These are phyloP conservation scores for Brasenia schreberi DNA, from an alignment of 164 flowering plant species.

Conservation along the genomic window DNA sequence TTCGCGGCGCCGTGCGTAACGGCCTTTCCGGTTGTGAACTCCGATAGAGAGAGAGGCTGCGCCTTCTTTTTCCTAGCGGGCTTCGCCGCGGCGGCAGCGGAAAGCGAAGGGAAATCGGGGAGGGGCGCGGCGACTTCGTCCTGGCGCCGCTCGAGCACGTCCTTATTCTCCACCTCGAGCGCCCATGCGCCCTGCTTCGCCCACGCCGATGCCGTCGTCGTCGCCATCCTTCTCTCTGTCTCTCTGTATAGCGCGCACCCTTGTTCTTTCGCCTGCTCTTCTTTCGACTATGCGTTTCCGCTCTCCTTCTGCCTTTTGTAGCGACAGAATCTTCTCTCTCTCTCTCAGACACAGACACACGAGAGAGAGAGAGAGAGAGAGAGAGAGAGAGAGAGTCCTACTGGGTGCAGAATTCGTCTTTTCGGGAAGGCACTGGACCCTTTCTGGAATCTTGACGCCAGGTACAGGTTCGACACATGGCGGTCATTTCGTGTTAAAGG, in stretches of 20 bases:
- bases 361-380: too few relatives aligned
- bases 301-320: not conserved
- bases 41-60: conserved; percentile 46
- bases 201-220: conserved; percentile 44
- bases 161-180: conserved; percentile 58
- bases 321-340: not conserved
- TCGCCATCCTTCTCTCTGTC: conserved; percentile 19
- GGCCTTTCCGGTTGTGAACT: conserved; percentile 31
- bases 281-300: not conserved
- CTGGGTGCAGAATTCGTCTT: too few relatives aligned
- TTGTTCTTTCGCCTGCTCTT: not conserved
- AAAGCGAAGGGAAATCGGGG: conserved; percentile 66
- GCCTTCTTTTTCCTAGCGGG: conserved; percentile 71
- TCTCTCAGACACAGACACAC: too few relatives aligned
- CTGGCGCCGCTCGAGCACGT: conserved; percentile 18
- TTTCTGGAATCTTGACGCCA: too few relatives aligned
- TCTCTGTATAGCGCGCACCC: not conserved
- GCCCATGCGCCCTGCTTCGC: conserved; percentile 77
- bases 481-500: too few relatives aligned
- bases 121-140: conserved; percentile 2
- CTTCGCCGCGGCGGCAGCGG: conserved; percentile 52
- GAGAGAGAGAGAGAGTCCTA: too few relatives aligned
- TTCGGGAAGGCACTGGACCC: too few relatives aligned
- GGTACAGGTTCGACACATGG: too few relatives aligned
- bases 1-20: conserved; percentile 16